phyloP scores from a whole-genome alignment of 2,329 filamentous ascomycete species.

The Colletotrichum sp. region DNA sequence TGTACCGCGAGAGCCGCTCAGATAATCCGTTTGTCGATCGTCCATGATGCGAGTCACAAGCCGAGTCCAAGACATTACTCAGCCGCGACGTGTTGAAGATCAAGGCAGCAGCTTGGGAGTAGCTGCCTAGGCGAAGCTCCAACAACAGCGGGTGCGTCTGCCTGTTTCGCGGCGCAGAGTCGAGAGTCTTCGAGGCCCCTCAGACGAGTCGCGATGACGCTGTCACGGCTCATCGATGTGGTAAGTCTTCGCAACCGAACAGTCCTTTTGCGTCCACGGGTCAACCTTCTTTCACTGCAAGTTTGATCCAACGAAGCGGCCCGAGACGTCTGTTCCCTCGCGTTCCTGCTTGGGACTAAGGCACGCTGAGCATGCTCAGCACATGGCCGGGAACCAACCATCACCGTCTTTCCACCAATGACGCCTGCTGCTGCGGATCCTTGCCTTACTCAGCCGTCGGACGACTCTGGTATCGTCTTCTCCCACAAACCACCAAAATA shows the following conservation, averaged over 20 bases:
- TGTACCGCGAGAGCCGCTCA: neutral
- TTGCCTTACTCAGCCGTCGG: neutral
- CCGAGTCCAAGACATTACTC: neutral
- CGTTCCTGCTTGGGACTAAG: slow-evolving; percentile 9
- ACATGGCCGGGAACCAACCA: slow-evolving; percentile 1
- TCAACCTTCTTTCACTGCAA: neutral
- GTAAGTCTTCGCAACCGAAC: neutral
- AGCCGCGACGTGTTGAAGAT: neutral
- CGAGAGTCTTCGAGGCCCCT: neutral
- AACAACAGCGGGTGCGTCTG: neutral
- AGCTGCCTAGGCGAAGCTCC: neutral
- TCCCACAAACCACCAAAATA: neutral
- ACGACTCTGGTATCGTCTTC: neutral
- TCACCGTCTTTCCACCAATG: slow-evolving; percentile 15
- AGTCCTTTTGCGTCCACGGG: neutral
- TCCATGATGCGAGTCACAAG: neutral
- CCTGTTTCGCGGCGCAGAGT: neutral
- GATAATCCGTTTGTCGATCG: neutral
- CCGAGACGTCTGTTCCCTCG: slow-evolving; percentile 2
- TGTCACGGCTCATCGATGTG: neutral
- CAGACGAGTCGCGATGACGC: neutral
- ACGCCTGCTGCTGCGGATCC: neutral
- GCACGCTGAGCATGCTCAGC: slow-evolving; percentile 1
- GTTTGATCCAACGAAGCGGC: slow-evolving; percentile 4
- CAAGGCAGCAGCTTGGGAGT: neutral